Conservation (phyloP, 129 eudicot species). For the Scalesia atractyloides region DNA sequence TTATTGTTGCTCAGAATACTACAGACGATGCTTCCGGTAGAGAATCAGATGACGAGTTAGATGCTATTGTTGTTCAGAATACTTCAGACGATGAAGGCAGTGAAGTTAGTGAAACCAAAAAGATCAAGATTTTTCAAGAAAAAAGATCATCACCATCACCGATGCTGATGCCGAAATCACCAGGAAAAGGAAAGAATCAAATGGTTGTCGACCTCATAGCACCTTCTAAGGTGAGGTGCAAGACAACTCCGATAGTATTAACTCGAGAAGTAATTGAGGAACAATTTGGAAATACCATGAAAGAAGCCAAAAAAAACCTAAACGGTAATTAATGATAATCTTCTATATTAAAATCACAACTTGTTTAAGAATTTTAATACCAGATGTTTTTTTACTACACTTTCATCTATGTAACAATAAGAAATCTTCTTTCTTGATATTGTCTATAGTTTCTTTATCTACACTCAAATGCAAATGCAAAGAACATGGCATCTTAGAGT, state of each 20-base stretch:
- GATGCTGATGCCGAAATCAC: neutral
- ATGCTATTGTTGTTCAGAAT: neutral
- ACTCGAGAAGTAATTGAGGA: neutral
- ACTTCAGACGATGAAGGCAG: neutral
- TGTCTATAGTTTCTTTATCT: slow-evolving; percentile 11
- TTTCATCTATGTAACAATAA: neutral
- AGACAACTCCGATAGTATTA: neutral
- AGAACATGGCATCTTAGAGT: neutral
- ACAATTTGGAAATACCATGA: slow-evolving; percentile 2
- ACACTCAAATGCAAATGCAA: slow-evolving; percentile 13
- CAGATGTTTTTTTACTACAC: neutral
- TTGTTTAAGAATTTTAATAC: too few species aligned
- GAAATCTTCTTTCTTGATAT: neutral
- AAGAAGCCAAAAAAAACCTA: slow-evolving; percentile 6
- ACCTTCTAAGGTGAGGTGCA: too few species aligned
- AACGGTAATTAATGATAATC: slow-evolving; percentile 3
- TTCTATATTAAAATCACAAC: too few species aligned
- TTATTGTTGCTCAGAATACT: too few species aligned
- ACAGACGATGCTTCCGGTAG: too few species aligned
- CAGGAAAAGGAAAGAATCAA: neutral
- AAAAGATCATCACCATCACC: neutral
- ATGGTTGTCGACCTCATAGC: too few species aligned
- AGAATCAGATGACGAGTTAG: neutral
- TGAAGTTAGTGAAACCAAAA: neutral
- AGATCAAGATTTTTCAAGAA: slow-evolving; percentile 2